Evolutionary conservation across 192 early-diverging fungal genomes (phyloP).

Genomic region (Jimgerdemannia lactiflua): DNA sequence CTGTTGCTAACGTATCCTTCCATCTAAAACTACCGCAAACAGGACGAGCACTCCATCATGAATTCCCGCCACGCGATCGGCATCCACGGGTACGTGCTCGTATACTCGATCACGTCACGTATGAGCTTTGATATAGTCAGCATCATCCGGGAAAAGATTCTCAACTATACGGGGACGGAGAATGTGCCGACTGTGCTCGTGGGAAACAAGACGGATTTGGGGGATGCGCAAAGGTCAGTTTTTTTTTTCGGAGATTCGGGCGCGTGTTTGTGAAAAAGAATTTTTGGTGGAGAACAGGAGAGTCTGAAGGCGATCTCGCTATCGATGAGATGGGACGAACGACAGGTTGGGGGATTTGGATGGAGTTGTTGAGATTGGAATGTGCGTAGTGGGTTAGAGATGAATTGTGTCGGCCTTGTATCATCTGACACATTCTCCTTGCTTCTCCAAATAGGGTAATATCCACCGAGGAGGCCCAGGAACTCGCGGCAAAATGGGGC

Average conservation of each 20-base stretch:
- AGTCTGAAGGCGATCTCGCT: too few relatives aligned
- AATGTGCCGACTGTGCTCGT: slow-evolving; percentile 90
- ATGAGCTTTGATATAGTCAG: slow-evolving; percentile 88
- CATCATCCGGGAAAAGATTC: slow-evolving; percentile 91
- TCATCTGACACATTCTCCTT: too few relatives aligned
- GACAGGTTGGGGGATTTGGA: too few relatives aligned
- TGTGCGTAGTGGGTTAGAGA: too few relatives aligned
- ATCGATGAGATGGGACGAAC: too few relatives aligned
- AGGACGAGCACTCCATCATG: slow-evolving; percentile 94
- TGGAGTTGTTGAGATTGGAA: too few relatives aligned
- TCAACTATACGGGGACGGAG: slow-evolving; percentile 87
- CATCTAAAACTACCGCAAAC: not conserved
- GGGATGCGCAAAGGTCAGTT: slow-evolving; percentile 52
- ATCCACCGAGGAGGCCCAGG: slow-evolving; percentile 64
- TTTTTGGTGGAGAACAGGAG: not conserved
- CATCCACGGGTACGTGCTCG: slow-evolving; percentile 93
- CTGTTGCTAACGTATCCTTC: slow-evolving; percentile 5
- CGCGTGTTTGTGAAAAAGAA: not conserved
- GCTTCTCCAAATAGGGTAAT: not conserved
- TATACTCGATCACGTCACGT: slow-evolving; percentile 86
- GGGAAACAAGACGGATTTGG: slow-evolving; percentile 90
- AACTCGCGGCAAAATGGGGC: slow-evolving; percentile 77
- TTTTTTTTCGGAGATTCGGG: not conserved
- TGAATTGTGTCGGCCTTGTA: too few relatives aligned
- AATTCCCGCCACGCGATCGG: slow-evolving; percentile 88